These are phyloP conservation scores for Xylariaceae sp. DNA, from an alignment of 2,329 filamentous ascomycete species.

Conservation along the genomic window DNA sequence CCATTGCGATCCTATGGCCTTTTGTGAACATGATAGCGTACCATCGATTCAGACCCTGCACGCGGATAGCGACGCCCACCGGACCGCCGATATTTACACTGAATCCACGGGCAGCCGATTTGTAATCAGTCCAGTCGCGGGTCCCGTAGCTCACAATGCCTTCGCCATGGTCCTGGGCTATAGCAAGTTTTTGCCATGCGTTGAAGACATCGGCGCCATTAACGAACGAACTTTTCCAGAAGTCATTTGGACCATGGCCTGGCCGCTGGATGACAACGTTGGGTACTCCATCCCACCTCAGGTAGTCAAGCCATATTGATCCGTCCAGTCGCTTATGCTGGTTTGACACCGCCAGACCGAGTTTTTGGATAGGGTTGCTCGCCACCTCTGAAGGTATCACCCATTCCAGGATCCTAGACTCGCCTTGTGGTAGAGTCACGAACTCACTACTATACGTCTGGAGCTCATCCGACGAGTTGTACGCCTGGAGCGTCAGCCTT, in stretches of 20 bases:
- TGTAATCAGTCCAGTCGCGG: constrained; percentile 28
- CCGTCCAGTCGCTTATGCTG: constrained; percentile 3
- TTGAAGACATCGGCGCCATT: constrained; percentile 18
- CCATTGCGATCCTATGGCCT: constrained; percentile 10
- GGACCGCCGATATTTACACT: constrained; percentile 19
- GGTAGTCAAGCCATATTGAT: constrained; percentile 16
- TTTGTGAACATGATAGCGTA: constrained; percentile 22
- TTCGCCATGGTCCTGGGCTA: constrained; percentile 26
- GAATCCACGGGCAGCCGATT: constrained; percentile 14
- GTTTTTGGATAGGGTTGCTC: constrained; percentile 21
- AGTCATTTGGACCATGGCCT: constrained; percentile 5
- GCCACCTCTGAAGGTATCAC: constrained; percentile 16
- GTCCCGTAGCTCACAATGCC: constrained; percentile 29
- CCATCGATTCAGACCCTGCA: constrained; percentile 27
- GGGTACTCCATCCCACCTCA: constrained; percentile 19
- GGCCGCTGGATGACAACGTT: constrained; percentile 3
- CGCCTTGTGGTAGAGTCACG: constrained; percentile 5
- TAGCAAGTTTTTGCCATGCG: constrained; percentile 8
- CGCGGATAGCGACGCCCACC: constrained; percentile 22
- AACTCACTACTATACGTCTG: neutral
- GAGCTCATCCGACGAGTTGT: constrained; percentile 8
- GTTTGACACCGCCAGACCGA: constrained; percentile 16
- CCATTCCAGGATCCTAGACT: constrained; percentile 12
- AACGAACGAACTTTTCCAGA: constrained; percentile 27
- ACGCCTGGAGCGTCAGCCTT: constrained; percentile 5